Evolutionary conservation across 257 asterid genomes (phyloP).

Genomic region (Catharanthus roseus): DNA sequence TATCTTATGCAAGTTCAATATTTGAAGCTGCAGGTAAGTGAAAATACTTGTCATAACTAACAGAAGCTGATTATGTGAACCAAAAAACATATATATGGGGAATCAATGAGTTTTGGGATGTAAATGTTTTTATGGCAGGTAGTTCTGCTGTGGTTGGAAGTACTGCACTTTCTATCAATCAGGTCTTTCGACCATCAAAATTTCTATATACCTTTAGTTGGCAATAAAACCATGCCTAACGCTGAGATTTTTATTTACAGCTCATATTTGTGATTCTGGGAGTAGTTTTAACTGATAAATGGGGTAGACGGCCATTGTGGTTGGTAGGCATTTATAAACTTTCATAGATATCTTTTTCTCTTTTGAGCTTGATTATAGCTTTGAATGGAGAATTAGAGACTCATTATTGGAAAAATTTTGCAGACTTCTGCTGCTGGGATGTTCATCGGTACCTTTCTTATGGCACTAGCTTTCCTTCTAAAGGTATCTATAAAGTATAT

Average conservation of each 20-base stretch:
- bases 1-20: slow-evolving; percentile 76
- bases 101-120: too few species aligned
- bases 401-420: slow-evolving; percentile 7
- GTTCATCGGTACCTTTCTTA: slow-evolving; percentile 60
- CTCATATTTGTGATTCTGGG: slow-evolving; percentile 67
- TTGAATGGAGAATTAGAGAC: too few species aligned
- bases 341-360: background rate
- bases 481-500: slow-evolving; percentile 36
- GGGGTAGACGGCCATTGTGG: slow-evolving; percentile 70
- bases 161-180: slow-evolving; percentile 68
- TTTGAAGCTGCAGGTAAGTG: slow-evolving; percentile 85
- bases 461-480: slow-evolving; percentile 59
- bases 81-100: too few species aligned
- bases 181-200: slow-evolving; percentile 30
- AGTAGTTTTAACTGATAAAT: slow-evolving; percentile 63
- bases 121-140: too few species aligned
- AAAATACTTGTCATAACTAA: too few species aligned
- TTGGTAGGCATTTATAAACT: slow-evolving; percentile 34
- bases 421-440: slow-evolving; percentile 72
- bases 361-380: too few species aligned
- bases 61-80: too few species aligned
- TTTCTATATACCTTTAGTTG: background rate
- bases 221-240: background rate
- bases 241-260: slow-evolving; percentile 28
- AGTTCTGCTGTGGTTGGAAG: slow-evolving; percentile 59